Conservation (phyloP, 495 filamentous ascomycete species). For the Immersiella caudata region DNA sequence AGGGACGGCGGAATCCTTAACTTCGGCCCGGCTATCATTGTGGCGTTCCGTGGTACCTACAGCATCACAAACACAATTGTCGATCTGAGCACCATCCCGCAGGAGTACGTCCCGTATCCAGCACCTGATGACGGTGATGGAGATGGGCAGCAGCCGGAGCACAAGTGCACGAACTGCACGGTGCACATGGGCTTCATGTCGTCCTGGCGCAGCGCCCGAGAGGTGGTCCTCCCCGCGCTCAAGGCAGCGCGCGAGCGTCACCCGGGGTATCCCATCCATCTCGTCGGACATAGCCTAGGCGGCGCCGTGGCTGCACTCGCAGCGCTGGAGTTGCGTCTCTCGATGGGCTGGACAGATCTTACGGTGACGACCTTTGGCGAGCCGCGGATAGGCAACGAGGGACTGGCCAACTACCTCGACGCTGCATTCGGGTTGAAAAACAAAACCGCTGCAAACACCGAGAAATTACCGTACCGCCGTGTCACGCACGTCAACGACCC, state of each 20-base stretch:
- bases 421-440: constrained; percentile 58
- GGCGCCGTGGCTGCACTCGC: constrained; percentile 91
- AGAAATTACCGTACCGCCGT: constrained; percentile 62
- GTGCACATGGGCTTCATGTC: constrained; percentile 89
- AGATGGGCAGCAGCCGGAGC: constrained; percentile 38
- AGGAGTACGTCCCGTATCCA: constrained; percentile 88
- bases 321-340: constrained; percentile 66
- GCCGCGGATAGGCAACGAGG: constrained; percentile 79
- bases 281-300: constrained; percentile 90
- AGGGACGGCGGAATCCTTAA: constrained; percentile 34
- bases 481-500: constrained; percentile 88
- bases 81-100: constrained; percentile 84
- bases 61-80: constrained; percentile 86
- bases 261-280: constrained; percentile 70
- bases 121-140: constrained; percentile 50
- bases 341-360: constrained; percentile 63
- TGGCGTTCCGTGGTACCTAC: constrained; percentile 96
- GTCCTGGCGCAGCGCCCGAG: constrained; percentile 76
- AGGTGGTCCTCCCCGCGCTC: constrained; percentile 63
- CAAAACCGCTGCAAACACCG: constrained; percentile 22
- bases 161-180: constrained; percentile 76
- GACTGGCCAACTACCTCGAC: constrained; percentile 69
- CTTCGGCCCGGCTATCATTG: constrained; percentile 60
- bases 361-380: constrained; percentile 91
- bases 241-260: constrained; percentile 55